phyloP scores from a whole-genome alignment of 495 filamentous ascomycete species.

The Lophiostoma macrostomum region DNA sequence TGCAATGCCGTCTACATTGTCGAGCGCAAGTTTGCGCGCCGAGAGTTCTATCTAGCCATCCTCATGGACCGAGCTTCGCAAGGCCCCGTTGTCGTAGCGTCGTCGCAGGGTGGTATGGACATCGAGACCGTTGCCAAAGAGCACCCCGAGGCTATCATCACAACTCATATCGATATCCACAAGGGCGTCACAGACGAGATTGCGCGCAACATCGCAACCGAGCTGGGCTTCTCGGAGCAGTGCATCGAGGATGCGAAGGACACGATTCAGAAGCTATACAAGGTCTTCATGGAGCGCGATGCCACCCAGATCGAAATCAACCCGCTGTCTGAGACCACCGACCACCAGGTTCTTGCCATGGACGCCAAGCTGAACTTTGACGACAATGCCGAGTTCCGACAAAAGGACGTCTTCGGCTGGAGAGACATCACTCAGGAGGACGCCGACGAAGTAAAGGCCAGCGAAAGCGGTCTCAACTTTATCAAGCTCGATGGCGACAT shows the following conservation, averaged over 20 bases:
- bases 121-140: slow-evolving; percentile 98
- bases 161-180: slow-evolving; percentile 90
- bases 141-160: slow-evolving; percentile 90
- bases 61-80: slow-evolving; percentile 95
- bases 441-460: slow-evolving; percentile 93
- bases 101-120: slow-evolving; percentile 97
- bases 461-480: slow-evolving; percentile 92
- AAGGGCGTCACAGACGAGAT: slow-evolving; percentile 92
- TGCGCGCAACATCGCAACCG: slow-evolving; percentile 80
- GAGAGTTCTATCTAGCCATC: slow-evolving; percentile 97
- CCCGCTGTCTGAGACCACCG: slow-evolving; percentile 92
- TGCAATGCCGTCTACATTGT: slow-evolving; percentile 98
- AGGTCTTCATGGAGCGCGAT: slow-evolving; percentile 96
- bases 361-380: slow-evolving; percentile 97
- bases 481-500: slow-evolving; percentile 99
- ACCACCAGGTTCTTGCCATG: slow-evolving; percentile 97
- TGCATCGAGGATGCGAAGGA: slow-evolving; percentile 91
- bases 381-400: slow-evolving; percentile 97
- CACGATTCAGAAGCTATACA: slow-evolving; percentile 97
- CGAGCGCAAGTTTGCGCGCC: slow-evolving; percentile 98
- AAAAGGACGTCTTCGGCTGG: slow-evolving; percentile 92
- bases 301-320: slow-evolving; percentile 99
- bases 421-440: slow-evolving; percentile 95
- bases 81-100: slow-evolving; percentile 91
- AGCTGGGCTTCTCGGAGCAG: slow-evolving; percentile 94